Evolutionary conservation across 2,329 filamentous ascomycete genomes (phyloP), one percentile per base, ranked within the genome.

Genomic region (Cercospora nicotianae): DNA sequence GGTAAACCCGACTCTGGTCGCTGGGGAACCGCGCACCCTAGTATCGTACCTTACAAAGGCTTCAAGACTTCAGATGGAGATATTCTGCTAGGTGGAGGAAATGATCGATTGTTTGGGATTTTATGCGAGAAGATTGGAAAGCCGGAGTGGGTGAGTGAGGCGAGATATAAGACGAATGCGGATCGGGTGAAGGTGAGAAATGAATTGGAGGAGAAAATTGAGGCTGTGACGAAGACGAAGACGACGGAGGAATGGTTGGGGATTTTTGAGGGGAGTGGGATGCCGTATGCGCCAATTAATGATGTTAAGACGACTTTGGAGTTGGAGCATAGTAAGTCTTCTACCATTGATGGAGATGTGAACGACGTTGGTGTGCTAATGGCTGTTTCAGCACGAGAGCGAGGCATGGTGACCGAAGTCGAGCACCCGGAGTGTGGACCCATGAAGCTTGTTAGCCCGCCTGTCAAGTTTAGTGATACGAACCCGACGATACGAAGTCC

Each of bases 1-100:
- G 94, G 94, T 1, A 82, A 97, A 79, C 90, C 90, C 72, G 95
- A 99, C 77, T 87, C 89, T 0, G 95, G 95, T 0, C 86, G 95
- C 71, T 98, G 95, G 94, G 95, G 95, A 6, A 99, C 95, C 3
- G 94, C 94, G 53, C 95, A 99, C 83, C 95, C 94, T n/a, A 96
- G 93, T 0, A 98, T 99, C 77, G 95, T 99, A 0, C 95, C 95
- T 0, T 99, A 99, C 79, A 90, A 90, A 75, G 92, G 93, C 0
- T 99, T 89, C 80, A 85, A 86, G 75, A 90, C 88, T 2, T 79
- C 79, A 2, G 87, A 90, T 69, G 87, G 88, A 16, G 86, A 89
- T 72, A 85, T 90, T 60, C 81, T 90, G 68, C 80, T 90, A 5
- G 88, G 88, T 13, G 88, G 88, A 18, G 88, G 87, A 2, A 90